These are phyloP conservation scores for Solidago caesia DNA, from an alignment of 129 eudicot species.

Conservation along the genomic window DNA sequence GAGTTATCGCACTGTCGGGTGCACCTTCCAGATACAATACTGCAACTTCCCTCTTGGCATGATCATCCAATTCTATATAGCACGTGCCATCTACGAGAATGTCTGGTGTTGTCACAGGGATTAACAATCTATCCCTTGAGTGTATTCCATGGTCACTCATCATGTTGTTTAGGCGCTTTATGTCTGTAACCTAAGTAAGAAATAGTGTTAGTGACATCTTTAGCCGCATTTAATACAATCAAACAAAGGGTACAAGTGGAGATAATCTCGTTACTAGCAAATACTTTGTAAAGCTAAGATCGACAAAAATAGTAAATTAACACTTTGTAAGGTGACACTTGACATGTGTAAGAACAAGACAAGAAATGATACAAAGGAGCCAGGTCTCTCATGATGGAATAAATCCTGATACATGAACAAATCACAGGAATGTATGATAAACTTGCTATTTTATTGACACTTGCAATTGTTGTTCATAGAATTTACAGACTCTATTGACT, in stretches of 20 bases:
- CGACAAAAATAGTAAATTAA: too few species aligned
- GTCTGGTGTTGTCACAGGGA: slow-evolving; percentile 69
- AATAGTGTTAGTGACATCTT: slow-evolving; percentile 5
- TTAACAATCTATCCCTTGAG: slow-evolving; percentile 85
- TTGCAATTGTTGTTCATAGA: too few species aligned
- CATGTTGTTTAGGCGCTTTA: slow-evolving; percentile 96
- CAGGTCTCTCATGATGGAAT: too few species aligned
- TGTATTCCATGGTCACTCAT: slow-evolving; percentile 97
- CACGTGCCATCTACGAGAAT: slow-evolving; percentile 65
- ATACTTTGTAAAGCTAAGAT: too few species aligned
- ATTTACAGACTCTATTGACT: too few species aligned
- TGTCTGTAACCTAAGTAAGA: slow-evolving; percentile 64
- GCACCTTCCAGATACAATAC: slow-evolving; percentile 86
- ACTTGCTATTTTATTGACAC: too few species aligned
- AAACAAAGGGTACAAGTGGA: not conserved
- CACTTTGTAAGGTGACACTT: too few species aligned
- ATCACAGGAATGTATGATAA: too few species aligned
- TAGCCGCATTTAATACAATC: not conserved
- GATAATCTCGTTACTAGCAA: not conserved
- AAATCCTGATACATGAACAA: too few species aligned
- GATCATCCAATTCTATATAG: slow-evolving; percentile 84
- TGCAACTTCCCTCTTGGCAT: slow-evolving; percentile 97
- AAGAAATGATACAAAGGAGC: too few species aligned
- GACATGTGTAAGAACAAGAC: too few species aligned
- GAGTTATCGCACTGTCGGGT: slow-evolving; percentile 45